Conservation (phyloP, 2,329 filamentous ascomycete genomes). For the Colletotrichum chrysophilum region DNA sequence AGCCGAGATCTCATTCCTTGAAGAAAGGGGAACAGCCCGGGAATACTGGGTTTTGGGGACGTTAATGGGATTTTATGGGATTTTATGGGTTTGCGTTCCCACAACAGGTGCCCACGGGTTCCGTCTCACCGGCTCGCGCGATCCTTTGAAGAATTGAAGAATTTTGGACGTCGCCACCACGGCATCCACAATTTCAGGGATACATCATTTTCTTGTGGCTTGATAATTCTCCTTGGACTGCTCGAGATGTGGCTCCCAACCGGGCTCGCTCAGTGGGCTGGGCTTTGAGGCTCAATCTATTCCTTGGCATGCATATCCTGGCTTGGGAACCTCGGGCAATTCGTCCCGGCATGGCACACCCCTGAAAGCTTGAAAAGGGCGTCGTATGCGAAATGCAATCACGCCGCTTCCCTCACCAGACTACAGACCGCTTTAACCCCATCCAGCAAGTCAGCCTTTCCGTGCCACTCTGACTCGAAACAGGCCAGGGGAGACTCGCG, state of each 20-base stretch:
- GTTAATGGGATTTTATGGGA: background rate
- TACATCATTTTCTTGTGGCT: background rate
- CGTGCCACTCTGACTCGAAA: slow-evolving; percentile 4
- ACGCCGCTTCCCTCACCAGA: background rate
- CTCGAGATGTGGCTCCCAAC: background rate
- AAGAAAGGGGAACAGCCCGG: background rate
- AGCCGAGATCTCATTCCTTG: background rate
- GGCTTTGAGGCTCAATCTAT: slow-evolving; percentile 13
- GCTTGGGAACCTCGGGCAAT: background rate
- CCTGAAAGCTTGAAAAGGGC: background rate
- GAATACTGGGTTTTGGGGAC: background rate
- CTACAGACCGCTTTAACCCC: background rate
- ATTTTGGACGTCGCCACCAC: background rate
- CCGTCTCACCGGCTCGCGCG: background rate
- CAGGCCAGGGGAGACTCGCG: background rate
- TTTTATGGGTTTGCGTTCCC: background rate
- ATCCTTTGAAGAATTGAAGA: slow-evolving; percentile 1
- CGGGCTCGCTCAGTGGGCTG: background rate
- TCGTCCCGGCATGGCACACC: background rate
- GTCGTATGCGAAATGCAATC: background rate
- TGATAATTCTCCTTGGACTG: background rate
- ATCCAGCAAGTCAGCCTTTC: background rate
- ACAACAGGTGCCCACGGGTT: background rate
- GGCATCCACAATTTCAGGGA: background rate
- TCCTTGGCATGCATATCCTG: slow-evolving; percentile 8